Conservation (phyloP, 345 rosid species). For the Sapria himalayana region DNA sequence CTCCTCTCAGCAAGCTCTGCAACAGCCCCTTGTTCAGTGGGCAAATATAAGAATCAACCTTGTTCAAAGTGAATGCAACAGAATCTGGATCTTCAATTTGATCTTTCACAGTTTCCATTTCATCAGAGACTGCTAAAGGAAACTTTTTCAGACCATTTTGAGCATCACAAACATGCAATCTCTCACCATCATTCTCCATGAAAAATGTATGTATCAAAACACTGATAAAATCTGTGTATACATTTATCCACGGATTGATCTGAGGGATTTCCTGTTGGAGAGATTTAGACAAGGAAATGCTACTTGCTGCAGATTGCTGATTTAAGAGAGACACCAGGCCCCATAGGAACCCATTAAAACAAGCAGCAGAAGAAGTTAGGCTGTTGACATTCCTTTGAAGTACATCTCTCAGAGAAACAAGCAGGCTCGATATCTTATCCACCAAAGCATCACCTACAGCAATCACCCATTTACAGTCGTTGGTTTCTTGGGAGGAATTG, state of each 20-base stretch:
- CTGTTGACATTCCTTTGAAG: slow-evolving; percentile 18
- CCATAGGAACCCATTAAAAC: slow-evolving; percentile 67
- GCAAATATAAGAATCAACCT: slow-evolving; percentile 15
- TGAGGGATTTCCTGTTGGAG: slow-evolving; percentile 20
- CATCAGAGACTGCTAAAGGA: slow-evolving; percentile 1
- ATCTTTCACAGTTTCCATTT: slow-evolving; percentile 6
- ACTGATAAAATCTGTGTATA: slow-evolving; percentile 24
- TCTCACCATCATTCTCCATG: slow-evolving; percentile 16
- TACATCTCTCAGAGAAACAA: slow-evolving; percentile 19
- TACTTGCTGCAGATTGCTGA: slow-evolving; percentile 15
- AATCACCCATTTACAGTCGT: slow-evolving; percentile 24
- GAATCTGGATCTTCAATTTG: slow-evolving; percentile 12
- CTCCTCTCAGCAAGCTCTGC: slow-evolving; percentile 32
- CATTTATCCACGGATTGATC: slow-evolving; percentile 15
- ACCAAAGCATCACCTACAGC: slow-evolving; percentile 27
- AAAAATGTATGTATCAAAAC: slow-evolving; percentile 18
- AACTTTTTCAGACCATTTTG: slow-evolving; percentile 8
- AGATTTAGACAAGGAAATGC: slow-evolving; percentile 16
- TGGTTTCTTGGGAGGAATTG: slow-evolving; percentile 14
- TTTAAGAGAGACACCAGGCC: slow-evolving; percentile 47
- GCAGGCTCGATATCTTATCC: slow-evolving; percentile 30
- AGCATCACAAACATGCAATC: slow-evolving; percentile 11
- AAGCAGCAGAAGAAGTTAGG: slow-evolving; percentile 30
- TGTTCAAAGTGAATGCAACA: slow-evolving; percentile 14
- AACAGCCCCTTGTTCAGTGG: slow-evolving; percentile 19